phyloP scores from a whole-genome alignment of 2,329 filamentous ascomycete genomes.

The Whalleya microplaca region DNA sequence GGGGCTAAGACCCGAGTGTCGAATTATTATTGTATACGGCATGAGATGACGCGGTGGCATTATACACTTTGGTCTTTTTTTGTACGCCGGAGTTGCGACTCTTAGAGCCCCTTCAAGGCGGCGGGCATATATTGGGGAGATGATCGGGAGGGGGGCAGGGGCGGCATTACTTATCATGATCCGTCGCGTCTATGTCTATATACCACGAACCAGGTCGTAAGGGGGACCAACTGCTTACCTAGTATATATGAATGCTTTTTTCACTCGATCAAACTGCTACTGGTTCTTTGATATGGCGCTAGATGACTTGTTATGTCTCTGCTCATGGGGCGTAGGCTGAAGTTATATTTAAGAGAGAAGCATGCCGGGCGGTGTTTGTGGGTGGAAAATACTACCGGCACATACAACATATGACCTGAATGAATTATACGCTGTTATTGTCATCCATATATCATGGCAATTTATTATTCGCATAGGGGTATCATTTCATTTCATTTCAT shows the following conservation, averaged over 20 bases:
- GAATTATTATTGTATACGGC: neutral
- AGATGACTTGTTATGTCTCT: too few relatives aligned
- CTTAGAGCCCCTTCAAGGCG: neutral
- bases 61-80: too few relatives aligned
- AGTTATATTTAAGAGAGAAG: too few relatives aligned
- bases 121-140: neutral
- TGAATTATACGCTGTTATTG: too few relatives aligned
- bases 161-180: neutral
- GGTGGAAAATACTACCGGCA: too few relatives aligned
- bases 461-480: too few relatives aligned
- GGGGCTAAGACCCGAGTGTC: too few relatives aligned
- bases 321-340: too few relatives aligned
- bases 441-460: neutral
- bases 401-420: too few relatives aligned
- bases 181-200: neutral
- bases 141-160: neutral
- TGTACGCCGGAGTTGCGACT: neutral
- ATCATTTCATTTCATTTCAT: too few relatives aligned
- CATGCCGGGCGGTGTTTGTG: too few relatives aligned
- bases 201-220: neutral
- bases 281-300: too few relatives aligned
- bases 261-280: neutral
- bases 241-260: neutral
- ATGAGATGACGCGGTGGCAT: neutral
- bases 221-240: neutral